Evolutionary conservation across 441 rosid species (phyloP), one percentile per base, ranked within the genome.

Genomic region (Breynia disticha): DNA sequence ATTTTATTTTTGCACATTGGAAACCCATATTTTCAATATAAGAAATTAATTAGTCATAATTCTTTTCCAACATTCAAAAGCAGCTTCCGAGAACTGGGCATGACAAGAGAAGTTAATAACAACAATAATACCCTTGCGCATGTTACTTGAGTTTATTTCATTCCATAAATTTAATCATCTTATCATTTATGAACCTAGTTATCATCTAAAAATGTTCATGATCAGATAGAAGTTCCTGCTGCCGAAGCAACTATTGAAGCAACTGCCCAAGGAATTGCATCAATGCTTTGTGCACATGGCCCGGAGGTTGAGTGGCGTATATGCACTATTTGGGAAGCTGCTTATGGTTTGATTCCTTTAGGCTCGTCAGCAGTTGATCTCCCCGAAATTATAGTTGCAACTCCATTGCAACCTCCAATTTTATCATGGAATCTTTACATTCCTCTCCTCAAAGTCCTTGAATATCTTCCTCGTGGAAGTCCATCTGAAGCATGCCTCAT

Each of bases 221-320:
- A 62, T 45, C 87, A 93, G 99, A 83, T 86, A 65, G 99, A 89
- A 77, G 87, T 86, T 56, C 96, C 99, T 56, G 95, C 95, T 28
- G 93, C 95, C 68, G 96, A 84, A 81, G 97, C 96, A 65, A 86
- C 91, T 48, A 93, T 93, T 63, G 99, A 93, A 77, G 99, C 99
- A 61, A 93, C 99, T 50, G 99, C 99, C 59, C 99, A 93, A 74
- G 99, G 99, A 64, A 93, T 93, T 71, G 97, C 99, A 37, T 93
- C 99, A n/a, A 87, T 93, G 97, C 99, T 93, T 62, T 93, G 99
- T 74, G 97, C 97, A 69, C 99, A 93, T 59, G 99, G 99, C 45
- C 97, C 99, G 41, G 97, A 93, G 73, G 99, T 93, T 56, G 99
- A 93, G 58, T 93, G 99, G 99, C 79, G 99, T 75, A 93, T 93